These are phyloP conservation scores for Penicillium sp. DNA, from an alignment of 2,329 filamentous ascomycete genomes.

Conservation along the genomic window DNA sequence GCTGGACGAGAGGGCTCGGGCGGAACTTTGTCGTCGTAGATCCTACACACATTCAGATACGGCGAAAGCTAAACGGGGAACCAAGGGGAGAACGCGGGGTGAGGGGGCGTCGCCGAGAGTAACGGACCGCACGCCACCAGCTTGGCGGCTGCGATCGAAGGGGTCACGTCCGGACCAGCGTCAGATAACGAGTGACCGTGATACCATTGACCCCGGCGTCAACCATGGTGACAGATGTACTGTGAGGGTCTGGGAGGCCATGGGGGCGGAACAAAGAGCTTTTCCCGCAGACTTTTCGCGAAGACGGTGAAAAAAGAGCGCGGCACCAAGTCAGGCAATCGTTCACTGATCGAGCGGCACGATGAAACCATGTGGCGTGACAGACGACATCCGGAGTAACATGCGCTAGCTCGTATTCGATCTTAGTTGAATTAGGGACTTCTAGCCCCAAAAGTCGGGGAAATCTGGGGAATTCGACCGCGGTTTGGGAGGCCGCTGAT, in stretches of 20 bases:
- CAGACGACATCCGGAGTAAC: slow-evolving; percentile 16
- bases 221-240: background rate
- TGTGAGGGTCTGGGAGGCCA: background rate
- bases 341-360: slow-evolving; percentile 1
- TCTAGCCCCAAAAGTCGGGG: background rate
- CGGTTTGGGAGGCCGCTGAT: background rate
- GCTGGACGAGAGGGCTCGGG: slow-evolving; percentile 2
- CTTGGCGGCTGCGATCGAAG: background rate
- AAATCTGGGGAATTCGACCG: background rate
- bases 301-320: background rate
- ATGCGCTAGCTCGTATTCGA: slow-evolving; percentile 10
- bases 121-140: background rate
- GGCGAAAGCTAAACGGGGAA: background rate
- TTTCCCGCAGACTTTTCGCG: background rate
- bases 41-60: slow-evolving; percentile 10
- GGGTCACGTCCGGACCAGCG: background rate
- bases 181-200: background rate
- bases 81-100: background rate
- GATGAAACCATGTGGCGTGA: slow-evolving; percentile 26
- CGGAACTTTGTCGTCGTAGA: slow-evolving; percentile 5
- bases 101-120: background rate
- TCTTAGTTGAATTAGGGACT: background rate
- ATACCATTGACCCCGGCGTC: background rate
- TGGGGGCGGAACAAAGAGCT: background rate
- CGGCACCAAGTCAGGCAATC: slow-evolving; percentile 2